Evolutionary conservation across 495 filamentous ascomycete species (phyloP).

Genomic region (Penicillium diatomitis): DNA sequence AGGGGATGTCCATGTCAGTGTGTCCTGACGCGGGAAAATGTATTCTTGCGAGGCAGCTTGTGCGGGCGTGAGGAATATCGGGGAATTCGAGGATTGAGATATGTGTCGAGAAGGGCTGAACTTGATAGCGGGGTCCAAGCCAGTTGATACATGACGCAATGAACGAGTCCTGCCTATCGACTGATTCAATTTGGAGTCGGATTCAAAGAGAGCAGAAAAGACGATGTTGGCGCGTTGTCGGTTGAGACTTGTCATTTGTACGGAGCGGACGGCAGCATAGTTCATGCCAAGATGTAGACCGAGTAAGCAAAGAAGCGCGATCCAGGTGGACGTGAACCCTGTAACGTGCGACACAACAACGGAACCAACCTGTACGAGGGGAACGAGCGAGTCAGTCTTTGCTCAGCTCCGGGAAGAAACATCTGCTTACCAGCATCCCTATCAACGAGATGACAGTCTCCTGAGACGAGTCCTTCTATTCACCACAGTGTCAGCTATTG

Average conservation of each 20-base stretch:
- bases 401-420: not conserved
- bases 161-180: not conserved
- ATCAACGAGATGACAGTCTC: constrained; percentile 88
- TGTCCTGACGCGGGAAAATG: constrained; percentile 59
- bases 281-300: constrained; percentile 71
- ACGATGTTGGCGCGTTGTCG: constrained; percentile 78
- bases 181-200: constrained; percentile 15
- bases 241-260: constrained; percentile 80
- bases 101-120: too few species aligned
- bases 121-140: too few species aligned
- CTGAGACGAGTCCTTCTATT: constrained; percentile 83
- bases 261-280: constrained; percentile 74
- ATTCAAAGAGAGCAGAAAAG: constrained; percentile 50
- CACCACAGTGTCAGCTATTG: not conserved
- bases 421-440: constrained; percentile 68
- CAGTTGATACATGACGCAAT: too few species aligned
- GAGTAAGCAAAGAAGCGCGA: constrained; percentile 61
- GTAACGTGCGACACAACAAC: constrained; percentile 70
- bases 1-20: constrained; percentile 42
- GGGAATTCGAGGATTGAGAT: not conserved
- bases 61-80: constrained; percentile 45
- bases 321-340: constrained; percentile 63
- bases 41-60: constrained; percentile 57
- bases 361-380: constrained; percentile 52
- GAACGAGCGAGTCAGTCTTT: too few species aligned